phyloP scores from a whole-genome alignment of 192 early-diverging fungal species.

The Dispira parvispora region DNA sequence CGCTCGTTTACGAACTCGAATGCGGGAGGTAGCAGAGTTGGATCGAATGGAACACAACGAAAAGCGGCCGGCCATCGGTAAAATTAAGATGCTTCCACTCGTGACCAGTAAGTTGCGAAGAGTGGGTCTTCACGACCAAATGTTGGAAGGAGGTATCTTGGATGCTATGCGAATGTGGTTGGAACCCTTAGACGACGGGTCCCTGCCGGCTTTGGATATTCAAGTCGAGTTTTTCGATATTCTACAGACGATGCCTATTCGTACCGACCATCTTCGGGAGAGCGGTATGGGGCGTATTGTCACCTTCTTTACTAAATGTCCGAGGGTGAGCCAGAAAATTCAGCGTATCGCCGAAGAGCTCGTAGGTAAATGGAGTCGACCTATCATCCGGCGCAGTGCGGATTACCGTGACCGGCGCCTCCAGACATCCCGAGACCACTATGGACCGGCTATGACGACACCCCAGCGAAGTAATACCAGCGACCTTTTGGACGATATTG shows the following conservation, averaged over 20 bases:
- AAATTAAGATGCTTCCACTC: constrained; percentile 27
- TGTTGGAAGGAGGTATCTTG: constrained; percentile 72
- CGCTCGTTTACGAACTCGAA: constrained; percentile 25
- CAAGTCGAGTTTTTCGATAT: constrained; percentile 60
- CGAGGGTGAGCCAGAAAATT: constrained; percentile 47
- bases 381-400: constrained; percentile 59
- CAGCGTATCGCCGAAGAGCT: constrained; percentile 62
- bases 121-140: constrained; percentile 45
- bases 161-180: constrained; percentile 76
- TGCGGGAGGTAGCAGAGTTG: constrained; percentile 27
- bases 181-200: constrained; percentile 76
- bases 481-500: background rate
- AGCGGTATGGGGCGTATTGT: constrained; percentile 72
- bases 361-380: constrained; percentile 70
- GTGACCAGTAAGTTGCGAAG: constrained; percentile 27
- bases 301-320: constrained; percentile 78
- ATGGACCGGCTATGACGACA: constrained; percentile 13
- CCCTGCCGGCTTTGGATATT: constrained; percentile 77
- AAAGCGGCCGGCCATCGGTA: constrained; percentile 27
- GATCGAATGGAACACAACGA: constrained; percentile 31
- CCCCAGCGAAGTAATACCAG: background rate
- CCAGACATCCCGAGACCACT: background rate
- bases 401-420: constrained; percentile 43
- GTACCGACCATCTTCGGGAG: constrained; percentile 57
- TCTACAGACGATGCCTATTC: constrained; percentile 50